Base-by-base conservation (phyloP, 2,329 filamentous ascomycete genomes). In the Emericellopsis cladophorae region DNA sequence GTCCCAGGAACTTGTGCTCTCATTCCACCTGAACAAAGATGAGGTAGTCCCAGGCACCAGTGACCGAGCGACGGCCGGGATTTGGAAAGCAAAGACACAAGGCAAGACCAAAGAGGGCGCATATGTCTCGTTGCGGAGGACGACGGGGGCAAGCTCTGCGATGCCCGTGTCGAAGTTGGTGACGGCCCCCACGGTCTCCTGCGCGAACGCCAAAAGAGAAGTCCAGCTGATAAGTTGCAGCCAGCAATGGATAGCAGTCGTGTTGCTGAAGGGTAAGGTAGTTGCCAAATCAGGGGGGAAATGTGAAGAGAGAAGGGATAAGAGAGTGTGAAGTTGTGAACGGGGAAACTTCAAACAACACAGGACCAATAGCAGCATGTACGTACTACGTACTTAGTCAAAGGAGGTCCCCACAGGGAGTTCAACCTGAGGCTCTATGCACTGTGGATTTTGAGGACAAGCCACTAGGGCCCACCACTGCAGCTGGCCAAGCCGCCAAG, bases 41-140 rank as follows among this genome's bases (percentile, higher is more conserved):
- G 4, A n/a, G 12, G 34, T 4, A 12, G 7, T 12, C 12, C 11
- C 11, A 12, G 34, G 34, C 12, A 16, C 18, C 34, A 36, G 4
- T 16, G 34, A 36, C 34, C 18, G 34, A 16, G 34, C 34, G 34
- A 36, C 16, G 18, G 34, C 18, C 16, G 34, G 34, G n/a, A 4
- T 36, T 16, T 36, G 34, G 34, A 36, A 36, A 14, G 34, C n/a
- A 22, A 40, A 36, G 6, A 40, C 39, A 10, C 35, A n/a, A 7
- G 39, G 39, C 11, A 40, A 40, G 7, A 35, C 5, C 7, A 11
- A 11, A 7, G 31, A 21, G n/a, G 39, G 31, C 31, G 31, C 31
- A 31, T 40, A 40, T 14, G 31, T 35, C 22, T 40, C 39, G 39
- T 40, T 40, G 9, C 39, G 39, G 5, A 31, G 39, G 39, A 40